phyloP scores from a whole-genome alignment of 495 filamentous ascomycete genomes.

The Melanomma pulvis-pyrius region DNA sequence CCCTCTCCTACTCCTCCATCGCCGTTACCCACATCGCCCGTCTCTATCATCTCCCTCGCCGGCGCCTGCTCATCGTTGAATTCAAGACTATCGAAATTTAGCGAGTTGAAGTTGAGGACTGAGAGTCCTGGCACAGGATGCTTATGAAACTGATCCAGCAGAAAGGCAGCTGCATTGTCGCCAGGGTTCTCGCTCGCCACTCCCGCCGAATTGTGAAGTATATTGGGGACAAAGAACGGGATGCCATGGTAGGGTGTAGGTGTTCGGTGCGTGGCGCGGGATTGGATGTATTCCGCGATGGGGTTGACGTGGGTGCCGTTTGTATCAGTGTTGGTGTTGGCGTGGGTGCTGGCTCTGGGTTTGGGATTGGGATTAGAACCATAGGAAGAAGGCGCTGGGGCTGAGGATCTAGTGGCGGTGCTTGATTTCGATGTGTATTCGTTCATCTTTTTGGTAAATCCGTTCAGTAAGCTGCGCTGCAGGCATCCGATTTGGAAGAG shows the following conservation, averaged over 20 bases:
- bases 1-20: neutral
- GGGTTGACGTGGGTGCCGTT: neutral
- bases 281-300: neutral
- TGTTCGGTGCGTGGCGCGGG: neutral
- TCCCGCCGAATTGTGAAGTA: neutral
- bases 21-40: neutral
- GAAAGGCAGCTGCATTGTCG: neutral
- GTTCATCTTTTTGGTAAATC: conserved; percentile 16
- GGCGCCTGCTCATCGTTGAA: neutral
- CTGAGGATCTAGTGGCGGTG: neutral
- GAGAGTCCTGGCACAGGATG: neutral
- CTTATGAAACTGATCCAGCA: neutral
- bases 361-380: too few species aligned
- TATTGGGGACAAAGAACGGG: neutral
- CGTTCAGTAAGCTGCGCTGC: conserved; percentile 20
- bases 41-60: neutral
- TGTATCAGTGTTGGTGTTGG: neutral
- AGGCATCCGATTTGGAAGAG: conserved; percentile 14
- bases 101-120: conserved; percentile 1
- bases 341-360: too few species aligned
- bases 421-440: conserved; percentile 3
- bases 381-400: neutral
- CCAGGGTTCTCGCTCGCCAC: neutral
- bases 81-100: neutral
- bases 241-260: neutral